These are phyloP conservation scores for Neurospora sp. DNA, from an alignment of 495 filamentous ascomycete species.

Conservation along the genomic window DNA sequence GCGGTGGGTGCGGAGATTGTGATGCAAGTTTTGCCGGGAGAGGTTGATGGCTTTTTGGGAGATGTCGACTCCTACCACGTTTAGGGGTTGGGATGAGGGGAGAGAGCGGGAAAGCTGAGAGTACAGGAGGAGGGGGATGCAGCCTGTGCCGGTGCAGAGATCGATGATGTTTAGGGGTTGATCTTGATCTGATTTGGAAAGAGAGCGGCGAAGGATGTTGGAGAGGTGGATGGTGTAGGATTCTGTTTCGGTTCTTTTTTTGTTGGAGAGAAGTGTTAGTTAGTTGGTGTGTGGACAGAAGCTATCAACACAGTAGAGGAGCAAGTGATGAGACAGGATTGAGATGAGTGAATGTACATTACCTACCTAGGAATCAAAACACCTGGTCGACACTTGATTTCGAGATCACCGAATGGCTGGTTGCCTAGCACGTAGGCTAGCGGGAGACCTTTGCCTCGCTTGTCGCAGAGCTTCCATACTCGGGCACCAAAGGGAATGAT, in stretches of 20 bases:
- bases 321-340: not conserved
- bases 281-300: too few relatives aligned
- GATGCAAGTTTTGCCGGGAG: conserved; percentile 47
- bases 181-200: conserved; percentile 1
- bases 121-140: conserved; percentile 69
- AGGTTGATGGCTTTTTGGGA: conserved; percentile 49
- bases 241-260: conserved; percentile 53
- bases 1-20: conserved; percentile 39
- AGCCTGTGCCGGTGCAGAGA: conserved; percentile 83
- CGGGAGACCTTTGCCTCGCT: conserved; percentile 56
- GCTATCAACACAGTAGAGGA: too few relatives aligned
- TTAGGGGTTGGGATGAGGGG: conserved; percentile 6
- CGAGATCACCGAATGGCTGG: conserved; percentile 77
- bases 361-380: conserved; percentile 74
- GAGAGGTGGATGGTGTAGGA: conserved; percentile 51
- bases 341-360: too few relatives aligned
- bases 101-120: conserved; percentile 33
- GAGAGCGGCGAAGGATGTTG: conserved; percentile 24
- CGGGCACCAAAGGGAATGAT: conserved; percentile 6
- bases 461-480: conserved; percentile 41
- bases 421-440: conserved; percentile 84
- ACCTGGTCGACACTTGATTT: conserved; percentile 62
- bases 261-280: too few relatives aligned
- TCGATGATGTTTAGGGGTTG: conserved; percentile 56
- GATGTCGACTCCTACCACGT: conserved; percentile 47